Percentiles rank a stretch among this genome's conserved stretches.
Conservation (phyloP, 345 rosid species). For the Eucalyptus viminalis region DNA sequence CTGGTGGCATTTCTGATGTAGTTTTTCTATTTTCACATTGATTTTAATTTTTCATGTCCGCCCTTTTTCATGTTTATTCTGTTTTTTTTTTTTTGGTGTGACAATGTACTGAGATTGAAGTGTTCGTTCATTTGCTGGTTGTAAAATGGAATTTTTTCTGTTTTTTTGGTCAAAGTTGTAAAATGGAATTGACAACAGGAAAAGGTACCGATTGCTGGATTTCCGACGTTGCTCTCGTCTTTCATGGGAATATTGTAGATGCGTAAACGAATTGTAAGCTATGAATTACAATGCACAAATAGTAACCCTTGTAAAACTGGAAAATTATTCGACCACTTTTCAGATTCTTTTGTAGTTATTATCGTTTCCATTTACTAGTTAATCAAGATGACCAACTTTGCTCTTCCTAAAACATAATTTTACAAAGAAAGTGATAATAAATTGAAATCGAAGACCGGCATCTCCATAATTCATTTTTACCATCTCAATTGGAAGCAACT, state of each 20-base stretch:
- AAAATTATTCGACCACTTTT: neutral
- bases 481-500: too few species aligned
- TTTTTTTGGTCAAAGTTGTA: neutral
- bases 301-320: neutral
- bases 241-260: neutral
- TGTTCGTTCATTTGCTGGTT: neutral
- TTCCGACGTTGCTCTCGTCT: neutral
- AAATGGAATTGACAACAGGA: neutral
- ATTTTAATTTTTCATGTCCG: neutral
- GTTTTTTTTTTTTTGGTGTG: neutral
- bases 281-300: neutral
- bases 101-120: neutral
- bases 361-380: neutral
- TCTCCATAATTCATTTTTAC: too few species aligned
- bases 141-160: neutral
- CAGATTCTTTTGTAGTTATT: accelerated
- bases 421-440: neutral
- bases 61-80: neutral
- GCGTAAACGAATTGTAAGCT: neutral
- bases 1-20: neutral
- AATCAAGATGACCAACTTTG: neutral
- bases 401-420: neutral
- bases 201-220: too few species aligned
- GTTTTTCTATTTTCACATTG: neutral
- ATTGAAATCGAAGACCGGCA: too few species aligned